Percentiles rank a stretch among this genome's conserved stretches.
These are phyloP conservation scores for Syzygium aromaticum DNA, from an alignment of 345 rosid species.

Conservation along the genomic window DNA sequence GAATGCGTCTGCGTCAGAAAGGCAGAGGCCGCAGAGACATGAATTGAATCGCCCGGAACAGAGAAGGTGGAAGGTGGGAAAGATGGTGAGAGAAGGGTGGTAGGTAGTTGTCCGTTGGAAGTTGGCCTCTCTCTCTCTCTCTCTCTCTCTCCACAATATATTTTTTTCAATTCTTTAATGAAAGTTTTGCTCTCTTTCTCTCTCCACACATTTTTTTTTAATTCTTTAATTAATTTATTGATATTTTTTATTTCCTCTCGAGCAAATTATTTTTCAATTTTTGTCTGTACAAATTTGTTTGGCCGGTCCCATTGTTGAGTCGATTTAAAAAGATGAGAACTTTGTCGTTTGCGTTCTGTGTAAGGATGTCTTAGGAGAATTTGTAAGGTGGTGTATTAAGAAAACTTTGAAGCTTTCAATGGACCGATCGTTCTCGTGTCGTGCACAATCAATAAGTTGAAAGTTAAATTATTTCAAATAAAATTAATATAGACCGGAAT, in stretches of 20 bases:
- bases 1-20: neutral
- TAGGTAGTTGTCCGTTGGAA: slow-evolving; percentile 38
- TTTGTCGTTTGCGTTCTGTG: neutral
- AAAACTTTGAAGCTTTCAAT: neutral
- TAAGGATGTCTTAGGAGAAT: neutral
- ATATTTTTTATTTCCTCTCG: neutral
- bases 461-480: neutral
- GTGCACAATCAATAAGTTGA: neutral
- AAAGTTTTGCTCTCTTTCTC: neutral
- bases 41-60: neutral
- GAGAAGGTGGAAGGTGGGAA: too few species aligned
- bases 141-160: neutral
- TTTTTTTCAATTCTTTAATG: neutral
- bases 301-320: neutral
- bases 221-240: neutral
- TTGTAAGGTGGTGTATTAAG: neutral
- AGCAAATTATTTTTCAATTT: neutral
- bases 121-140: slow-evolving; percentile 4
- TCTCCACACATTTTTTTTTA: neutral
- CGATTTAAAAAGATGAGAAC: accelerated
- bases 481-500: neutral
- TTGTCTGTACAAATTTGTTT: neutral
- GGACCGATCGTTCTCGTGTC: accelerated
- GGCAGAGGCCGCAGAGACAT: neutral
- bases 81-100: slow-evolving; percentile 8